Base-by-base conservation (phyloP, 345 rosid genomes). In the Carallia brachiata region DNA sequence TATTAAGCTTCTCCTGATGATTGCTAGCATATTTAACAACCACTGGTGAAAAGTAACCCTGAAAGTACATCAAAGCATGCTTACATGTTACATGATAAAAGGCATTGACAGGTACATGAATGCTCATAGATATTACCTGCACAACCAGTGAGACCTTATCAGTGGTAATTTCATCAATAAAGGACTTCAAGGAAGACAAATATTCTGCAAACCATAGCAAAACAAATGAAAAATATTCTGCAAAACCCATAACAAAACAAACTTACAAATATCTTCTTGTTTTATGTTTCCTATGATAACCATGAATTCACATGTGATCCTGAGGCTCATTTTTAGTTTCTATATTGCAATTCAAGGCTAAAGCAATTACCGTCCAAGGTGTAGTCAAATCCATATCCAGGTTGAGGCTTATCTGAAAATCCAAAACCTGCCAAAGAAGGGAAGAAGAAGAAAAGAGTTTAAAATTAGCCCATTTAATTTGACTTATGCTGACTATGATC, bases 331-430 rank as follows among this genome's bases (percentile, higher is more conserved):
- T 13, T 74, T 28, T 52, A 67, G 61, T 39, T 13, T 10, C 37
- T 52, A 27, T 39, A 6, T 65, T 23, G 19, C 47, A 48, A 19
- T n/a, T 30, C 5, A 52, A 66, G 61, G 54, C 69, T 52, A 73
- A 47, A 50, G 62, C 36, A 70, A 52, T 74, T 91, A 94, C 98
- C 97, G 66, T 74, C 85, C 73, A 94, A 52, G 40, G 90, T 87
- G 77, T 94, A 89, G 84, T 89, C 86, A 75, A 94, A 94, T 70
- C 98, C 97, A 76, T 94, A 88, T 83, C 84, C 84, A 7, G 96
- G 87, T 79, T 94, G 98, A 73, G 98, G 98, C 79, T 91, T 94
- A 73, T 94, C 96, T n/a, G 98, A 94, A 82, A 94, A 94, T 31
- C 96, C 97, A 75, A 94, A 94, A 64, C 98, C 98, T 91, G 82